These are phyloP conservation scores for Lycium ferocissimum DNA, from an alignment of 257 asterid genomes.

Conservation along the genomic window DNA sequence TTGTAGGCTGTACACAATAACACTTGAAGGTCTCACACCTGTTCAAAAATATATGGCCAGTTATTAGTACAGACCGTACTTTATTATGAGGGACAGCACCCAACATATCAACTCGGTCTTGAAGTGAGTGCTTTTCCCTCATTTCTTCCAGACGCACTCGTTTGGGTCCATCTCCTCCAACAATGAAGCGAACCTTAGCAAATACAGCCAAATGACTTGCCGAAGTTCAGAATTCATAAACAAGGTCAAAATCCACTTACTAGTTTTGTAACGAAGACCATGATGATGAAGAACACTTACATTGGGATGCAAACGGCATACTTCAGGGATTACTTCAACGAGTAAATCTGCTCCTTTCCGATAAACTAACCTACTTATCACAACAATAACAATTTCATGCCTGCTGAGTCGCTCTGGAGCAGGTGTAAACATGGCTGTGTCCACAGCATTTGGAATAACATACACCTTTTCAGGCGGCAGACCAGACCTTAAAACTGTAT, in stretches of 20 bases:
- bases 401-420: slow-evolving; percentile 45
- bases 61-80: slow-evolving; percentile 85
- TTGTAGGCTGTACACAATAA: not conserved
- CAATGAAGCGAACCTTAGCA: slow-evolving; percentile 80
- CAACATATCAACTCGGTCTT: slow-evolving; percentile 96
- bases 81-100: slow-evolving; percentile 98
- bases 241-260: slow-evolving; percentile 22
- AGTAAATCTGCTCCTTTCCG: slow-evolving; percentile 94
- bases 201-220: slow-evolving; percentile 32
- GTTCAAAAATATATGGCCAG: slow-evolving; percentile 29
- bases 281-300: slow-evolving; percentile 46
- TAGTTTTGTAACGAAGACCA: not conserved
- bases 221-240: slow-evolving; percentile 18
- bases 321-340: slow-evolving; percentile 96
- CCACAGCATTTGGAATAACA: slow-evolving; percentile 96
- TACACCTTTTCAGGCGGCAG: slow-evolving; percentile 94
- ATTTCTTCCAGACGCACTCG: slow-evolving; percentile 96
- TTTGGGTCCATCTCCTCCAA: slow-evolving; percentile 99
- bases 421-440: slow-evolving; percentile 83
- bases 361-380: slow-evolving; percentile 92
- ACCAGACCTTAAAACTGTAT: slow-evolving; percentile 90
- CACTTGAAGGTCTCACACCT: not conserved
- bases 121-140: slow-evolving; percentile 97
- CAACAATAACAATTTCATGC: slow-evolving; percentile 79
- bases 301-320: slow-evolving; percentile 80